phyloP scores from a whole-genome alignment of 441 rosid species.

The Populus trichocarpa region DNA sequence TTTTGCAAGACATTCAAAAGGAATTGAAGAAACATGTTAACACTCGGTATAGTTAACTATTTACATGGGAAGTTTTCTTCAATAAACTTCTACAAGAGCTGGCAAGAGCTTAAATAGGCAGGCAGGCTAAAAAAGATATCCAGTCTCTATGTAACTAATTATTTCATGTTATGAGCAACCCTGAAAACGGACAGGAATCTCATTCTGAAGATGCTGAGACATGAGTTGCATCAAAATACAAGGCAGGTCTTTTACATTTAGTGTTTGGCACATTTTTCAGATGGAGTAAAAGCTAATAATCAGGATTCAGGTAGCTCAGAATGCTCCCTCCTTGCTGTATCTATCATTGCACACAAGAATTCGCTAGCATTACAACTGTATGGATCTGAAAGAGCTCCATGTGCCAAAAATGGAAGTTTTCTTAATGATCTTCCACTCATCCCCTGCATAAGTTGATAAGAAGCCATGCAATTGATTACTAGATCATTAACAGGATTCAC shows the following conservation, averaged over 20 bases:
- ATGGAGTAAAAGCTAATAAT: background rate
- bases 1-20: too few relatives aligned
- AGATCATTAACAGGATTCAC: background rate
- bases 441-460: conserved; percentile 46
- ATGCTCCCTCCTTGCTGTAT: conserved; percentile 62
- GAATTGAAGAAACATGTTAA: too few relatives aligned
- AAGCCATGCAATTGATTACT: background rate
- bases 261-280: background rate
- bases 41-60: background rate
- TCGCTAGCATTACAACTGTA: conserved; percentile 46
- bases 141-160: background rate
- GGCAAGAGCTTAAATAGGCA: background rate
- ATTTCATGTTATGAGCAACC: background rate
- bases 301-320: conserved; percentile 52
- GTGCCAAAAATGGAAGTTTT: conserved; percentile 88
- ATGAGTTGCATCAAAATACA: background rate
- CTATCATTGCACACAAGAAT: conserved; percentile 68
- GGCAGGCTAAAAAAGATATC: background rate
- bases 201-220: background rate
- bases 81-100: background rate
- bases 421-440: conserved; percentile 86
- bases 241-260: background rate
- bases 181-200: background rate
- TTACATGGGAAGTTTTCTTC: background rate
- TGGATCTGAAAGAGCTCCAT: conserved; percentile 72